Base-by-base conservation (phyloP, 202 grass and related monocot species). In the Cymbopogon flexuosus region DNA sequence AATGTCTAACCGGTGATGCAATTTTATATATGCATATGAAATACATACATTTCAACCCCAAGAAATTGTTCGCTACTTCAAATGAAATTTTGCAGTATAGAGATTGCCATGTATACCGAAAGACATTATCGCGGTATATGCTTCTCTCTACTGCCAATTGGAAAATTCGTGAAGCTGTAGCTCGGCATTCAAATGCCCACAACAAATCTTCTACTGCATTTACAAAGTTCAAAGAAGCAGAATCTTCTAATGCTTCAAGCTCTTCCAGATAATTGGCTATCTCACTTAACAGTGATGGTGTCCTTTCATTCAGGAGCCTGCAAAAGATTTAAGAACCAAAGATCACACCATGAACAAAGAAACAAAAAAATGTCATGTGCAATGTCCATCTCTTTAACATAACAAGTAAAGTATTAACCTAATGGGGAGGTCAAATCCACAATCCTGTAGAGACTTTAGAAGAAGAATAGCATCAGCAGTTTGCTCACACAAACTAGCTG, bases 181-280 rank as follows among this genome's bases (percentile, higher is more conserved):
- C 90, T 51, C 92, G 77, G 78, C 90, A 64, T 69, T 97, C 91
- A 89, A 94, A 97, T 73, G 94, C 86, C 94, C 94, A 97, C 59
- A 94, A 65, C 60, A 97, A 81, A 63, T 97, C 92, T 83, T 89
- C 89, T 67, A 97, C 57, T 80, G 94, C 94, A 91, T 97, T 97
- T 76, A 97, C 92, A 87, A 97, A 94, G 78, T 97, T 94, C 66
- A 94, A 89, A 36, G 85, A 71, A 85, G 91, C 88, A 78, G 88
- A 81, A 84, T 92, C 94, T 82, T 91, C 92, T 49, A 89, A 30
- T 21, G 49, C 42, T 51, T 15, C 52, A 21, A 94, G 75, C 31
- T 92, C 88, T 83, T 90, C 84, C 40, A 97, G 78, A 73, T 86
- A 89, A 79, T 36, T 69, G 65, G 89, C 75, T 40, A 91, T 70